Evolutionary conservation across 805 yeast genomes (phyloP), one percentile per base, ranked within the genome.

Genomic region (Candida easanensis): DNA sequence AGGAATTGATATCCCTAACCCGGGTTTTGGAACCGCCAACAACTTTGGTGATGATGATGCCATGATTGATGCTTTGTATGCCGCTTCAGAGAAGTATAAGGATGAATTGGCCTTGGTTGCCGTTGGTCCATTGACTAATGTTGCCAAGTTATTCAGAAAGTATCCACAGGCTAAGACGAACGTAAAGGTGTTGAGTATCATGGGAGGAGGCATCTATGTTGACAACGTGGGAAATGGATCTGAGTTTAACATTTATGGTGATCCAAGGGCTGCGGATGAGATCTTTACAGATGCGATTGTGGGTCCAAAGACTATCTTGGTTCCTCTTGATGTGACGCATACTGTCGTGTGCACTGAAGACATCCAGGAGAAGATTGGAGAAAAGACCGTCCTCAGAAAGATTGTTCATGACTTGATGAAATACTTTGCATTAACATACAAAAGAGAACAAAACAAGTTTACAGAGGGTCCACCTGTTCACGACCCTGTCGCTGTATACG

Each of bases 101-200:
- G 77, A 77, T 13, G 69, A 76, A 27, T 57, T 88, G 4, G 73
- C 82, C 26, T 58, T 88, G 1, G 79, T 83, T 1, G 86, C 89
- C 7, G 80, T 89, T 0, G 96, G 96, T 0, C 77, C 95, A 0
- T 64, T 84, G 52, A 88, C 96, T 4, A 84, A 88, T 54, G 59
- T 85, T 14, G 82, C 89, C 0, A 58, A 69, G 3, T 65, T 88
- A 31, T 69, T 84, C 28, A 51, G 59, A 20, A 63, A 63, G 33
- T 73, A 75, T 52, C 95, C 95, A 0, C 75, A 77, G 17, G 53
- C 77, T 14, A 72, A 65, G 43, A 34, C 60, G 2, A 68, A 73
- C 39, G 68, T 88, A 40, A 71, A 71, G 40, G 72, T 64, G 40
- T 60, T 88, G 15, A 70, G 85, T 11, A 73, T 85, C 17, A 87